These are phyloP conservation scores for Pseudonectria buxi DNA, from an alignment of 2,329 filamentous ascomycete species.

Conservation along the genomic window DNA sequence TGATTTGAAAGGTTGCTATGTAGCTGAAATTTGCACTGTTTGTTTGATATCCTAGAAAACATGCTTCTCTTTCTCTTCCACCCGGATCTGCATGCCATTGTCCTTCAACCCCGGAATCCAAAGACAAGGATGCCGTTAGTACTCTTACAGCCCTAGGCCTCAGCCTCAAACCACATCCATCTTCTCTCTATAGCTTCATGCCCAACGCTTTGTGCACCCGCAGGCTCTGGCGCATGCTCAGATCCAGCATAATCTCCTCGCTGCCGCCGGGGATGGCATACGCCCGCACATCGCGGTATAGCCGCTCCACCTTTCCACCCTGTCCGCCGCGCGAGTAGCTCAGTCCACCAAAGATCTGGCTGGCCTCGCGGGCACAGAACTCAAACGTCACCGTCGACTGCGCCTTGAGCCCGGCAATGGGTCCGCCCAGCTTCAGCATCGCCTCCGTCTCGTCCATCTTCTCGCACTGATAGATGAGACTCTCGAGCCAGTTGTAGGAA, in stretches of 20 bases:
- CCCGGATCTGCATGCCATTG: too few relatives aligned
- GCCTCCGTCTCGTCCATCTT: slow-evolving; percentile 92
- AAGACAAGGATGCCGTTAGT: neutral
- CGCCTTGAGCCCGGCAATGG: slow-evolving; percentile 89
- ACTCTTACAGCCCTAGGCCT: slow-evolving; percentile 1
- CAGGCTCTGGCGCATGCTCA: slow-evolving; percentile 87
- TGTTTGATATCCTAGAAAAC: too few relatives aligned
- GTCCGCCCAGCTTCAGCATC: slow-evolving; percentile 90
- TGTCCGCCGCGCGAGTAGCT: slow-evolving; percentile 91
- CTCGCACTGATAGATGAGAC: slow-evolving; percentile 85
- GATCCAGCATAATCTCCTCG: slow-evolving; percentile 97
- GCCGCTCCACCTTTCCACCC: slow-evolving; percentile 87
- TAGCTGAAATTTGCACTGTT: too few relatives aligned
- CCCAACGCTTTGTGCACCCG: slow-evolving; percentile 84
- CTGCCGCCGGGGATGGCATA: slow-evolving; percentile 94
- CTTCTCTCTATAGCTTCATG: slow-evolving; percentile 75
- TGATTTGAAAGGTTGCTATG: too few relatives aligned
- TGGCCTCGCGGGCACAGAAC: slow-evolving; percentile 93
- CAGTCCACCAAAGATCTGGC: slow-evolving; percentile 93
- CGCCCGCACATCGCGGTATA: slow-evolving; percentile 91
- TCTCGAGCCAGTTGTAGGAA: slow-evolving; percentile 95
- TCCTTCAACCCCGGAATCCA: too few relatives aligned
- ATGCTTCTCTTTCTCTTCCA: too few relatives aligned
- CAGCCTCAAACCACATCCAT: neutral
- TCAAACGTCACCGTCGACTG: slow-evolving; percentile 93